A percentile compares a stretch with the other conserved stretches of the same genome.
These are phyloP conservation scores for Pseudonitzschia multistriata DNA, from an alignment of 108 stramenopile species.

Conservation along the genomic window DNA sequence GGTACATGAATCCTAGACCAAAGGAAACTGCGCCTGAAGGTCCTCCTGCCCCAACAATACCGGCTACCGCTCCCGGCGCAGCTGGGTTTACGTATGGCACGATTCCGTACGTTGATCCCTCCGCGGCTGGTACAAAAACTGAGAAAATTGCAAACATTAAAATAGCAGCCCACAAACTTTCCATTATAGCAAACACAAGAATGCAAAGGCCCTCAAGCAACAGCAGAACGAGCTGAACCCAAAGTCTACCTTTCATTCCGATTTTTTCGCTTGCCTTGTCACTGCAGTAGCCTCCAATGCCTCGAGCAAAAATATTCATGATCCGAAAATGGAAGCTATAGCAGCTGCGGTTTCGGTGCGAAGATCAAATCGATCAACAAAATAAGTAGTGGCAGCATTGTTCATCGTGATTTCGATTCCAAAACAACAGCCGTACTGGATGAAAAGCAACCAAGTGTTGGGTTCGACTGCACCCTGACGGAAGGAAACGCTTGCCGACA, in stretches of 20 bases:
- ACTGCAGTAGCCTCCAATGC: slow-evolving; percentile 43
- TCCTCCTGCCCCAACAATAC: slow-evolving; percentile 82
- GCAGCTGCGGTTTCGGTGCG: no score
- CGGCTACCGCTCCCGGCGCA: slow-evolving; percentile 68
- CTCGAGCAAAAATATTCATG: slow-evolving; percentile 73
- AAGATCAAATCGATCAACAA: no score
- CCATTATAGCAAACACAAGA: slow-evolving; percentile 50
- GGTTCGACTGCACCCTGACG: no score
- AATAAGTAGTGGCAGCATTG: no score
- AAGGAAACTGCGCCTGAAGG: slow-evolving; percentile 73
- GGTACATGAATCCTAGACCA: slow-evolving; percentile 51
- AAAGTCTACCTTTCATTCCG: slow-evolving; percentile 71
- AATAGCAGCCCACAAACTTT: slow-evolving; percentile 64
- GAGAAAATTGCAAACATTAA: slow-evolving; percentile 62
- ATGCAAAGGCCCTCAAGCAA: slow-evolving; percentile 72
- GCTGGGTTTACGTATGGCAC: slow-evolving; percentile 74
- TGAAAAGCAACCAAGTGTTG: no score
- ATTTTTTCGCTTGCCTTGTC: slow-evolving; percentile 41
- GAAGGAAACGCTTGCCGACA: no score
- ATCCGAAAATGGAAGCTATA: no score
- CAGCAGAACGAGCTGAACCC: slow-evolving; percentile 50
- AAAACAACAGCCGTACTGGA: no score
- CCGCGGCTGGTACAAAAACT: slow-evolving; percentile 76
- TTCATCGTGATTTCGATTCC: no score
- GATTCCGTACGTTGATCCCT: slow-evolving; percentile 72